Base-by-base conservation (phyloP, 2,329 filamentous ascomycete species). In the Claviceps sp. region DNA sequence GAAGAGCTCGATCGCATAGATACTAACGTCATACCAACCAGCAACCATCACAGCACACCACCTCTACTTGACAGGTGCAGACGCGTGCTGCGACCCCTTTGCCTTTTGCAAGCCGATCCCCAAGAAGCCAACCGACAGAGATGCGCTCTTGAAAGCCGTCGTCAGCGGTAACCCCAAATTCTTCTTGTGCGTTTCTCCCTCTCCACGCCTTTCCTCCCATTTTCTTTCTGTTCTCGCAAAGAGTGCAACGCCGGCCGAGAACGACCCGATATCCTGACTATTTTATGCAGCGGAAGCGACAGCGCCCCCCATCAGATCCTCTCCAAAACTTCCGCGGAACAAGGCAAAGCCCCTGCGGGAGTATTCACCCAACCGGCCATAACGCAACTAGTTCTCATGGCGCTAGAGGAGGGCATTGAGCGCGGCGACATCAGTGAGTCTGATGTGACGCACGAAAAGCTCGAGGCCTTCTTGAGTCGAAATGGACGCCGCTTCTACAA, bases 11-110 rank as follows among this genome's bases (percentile, higher is more conserved):
- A 8, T 30, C 37, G 8, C 22, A 34, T 16, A n/a, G 14, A 47
- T 47, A 20, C 43, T 50, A 48, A 50, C 20, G 30, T 24, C 4
- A 43, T 24, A 3, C 13, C 20, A 2, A 24, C 13, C 36, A 54
- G 52, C 52, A 9, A 91, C 87, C 9, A 89, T 95, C 58, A 95
- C 89, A 0, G 87, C 88, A 2, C 89, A 95, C 63, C 89, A 95
- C 62, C 73, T 95, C 22, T 89, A 80, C 58, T 75, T 96, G 36
- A 88, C 85, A 13, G 81, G 87, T 16, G 85, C 93, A 60, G 82
- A 89, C 60, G 72, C 69, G 54, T 69, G 70, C 53, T 85, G 84
- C 72, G 79, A 81, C 20, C 61, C 62, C 30, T 67, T 71, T 50
- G 67, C 67, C 62, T 94, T 90, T 77, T 89, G 62, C 82, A 91